Evolutionary conservation across 768 basidiomycete genomes (phyloP).

Genomic region (Naematelia encephala): DNA sequence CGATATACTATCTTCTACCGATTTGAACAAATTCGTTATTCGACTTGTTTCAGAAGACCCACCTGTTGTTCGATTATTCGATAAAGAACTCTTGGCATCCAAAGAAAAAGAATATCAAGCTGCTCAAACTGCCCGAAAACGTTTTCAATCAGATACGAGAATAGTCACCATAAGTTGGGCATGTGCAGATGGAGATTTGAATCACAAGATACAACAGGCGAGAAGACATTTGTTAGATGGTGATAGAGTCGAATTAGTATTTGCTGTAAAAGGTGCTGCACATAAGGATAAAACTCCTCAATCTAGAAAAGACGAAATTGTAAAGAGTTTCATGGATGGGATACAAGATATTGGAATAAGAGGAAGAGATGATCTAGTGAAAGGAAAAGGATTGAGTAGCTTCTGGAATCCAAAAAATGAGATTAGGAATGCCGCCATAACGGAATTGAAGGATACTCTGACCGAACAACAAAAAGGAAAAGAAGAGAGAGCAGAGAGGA

Average conservation of each 20-base stretch:
- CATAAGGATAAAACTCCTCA: conserved; percentile 17
- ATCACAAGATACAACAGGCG: conserved; percentile 37
- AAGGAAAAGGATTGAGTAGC: conserved; percentile 21
- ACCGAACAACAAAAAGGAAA: conserved; percentile 28
- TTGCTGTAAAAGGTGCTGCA: conserved; percentile 26
- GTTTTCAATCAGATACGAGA: conserved; percentile 34
- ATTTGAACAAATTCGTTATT: conserved; percentile 30
- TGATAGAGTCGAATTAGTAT: conserved; percentile 40
- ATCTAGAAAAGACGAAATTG: conserved; percentile 30
- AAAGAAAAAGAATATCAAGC: conserved; percentile 23
- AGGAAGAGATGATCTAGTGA: conserved; percentile 38
- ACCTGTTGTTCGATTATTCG: conserved; percentile 40
- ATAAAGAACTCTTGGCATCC: conserved; percentile 26
- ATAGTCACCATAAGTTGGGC: conserved; percentile 49
- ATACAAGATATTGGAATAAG: conserved; percentile 28
- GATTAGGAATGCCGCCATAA: conserved; percentile 22
- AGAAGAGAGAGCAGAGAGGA: conserved; percentile 40
- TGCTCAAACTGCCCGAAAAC: conserved; percentile 24
- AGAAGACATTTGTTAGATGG: conserved; percentile 35
- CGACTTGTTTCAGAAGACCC: conserved; percentile 31
- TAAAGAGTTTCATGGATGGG: conserved; percentile 30
- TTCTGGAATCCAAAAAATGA: conserved; percentile 24
- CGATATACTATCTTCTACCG: conserved; percentile 23
- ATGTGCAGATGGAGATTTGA: conserved; percentile 40
- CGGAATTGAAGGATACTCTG: conserved; percentile 32